phyloP scores from a whole-genome alignment of 2,329 filamentous ascomycete genomes.

The Penicillium sp. region DNA sequence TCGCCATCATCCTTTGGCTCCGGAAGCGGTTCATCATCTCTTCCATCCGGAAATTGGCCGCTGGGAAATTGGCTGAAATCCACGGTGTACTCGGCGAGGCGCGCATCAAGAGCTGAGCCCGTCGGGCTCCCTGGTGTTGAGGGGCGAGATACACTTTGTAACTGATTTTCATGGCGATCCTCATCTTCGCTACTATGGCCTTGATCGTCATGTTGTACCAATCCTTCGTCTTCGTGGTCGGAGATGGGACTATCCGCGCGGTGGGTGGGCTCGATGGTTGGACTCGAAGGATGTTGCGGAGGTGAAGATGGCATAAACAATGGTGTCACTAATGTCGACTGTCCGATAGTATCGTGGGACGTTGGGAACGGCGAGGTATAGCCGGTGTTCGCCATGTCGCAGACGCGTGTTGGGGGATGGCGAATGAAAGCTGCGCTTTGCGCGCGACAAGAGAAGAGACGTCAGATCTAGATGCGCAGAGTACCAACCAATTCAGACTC shows the following conservation, averaged over 20 bases:
- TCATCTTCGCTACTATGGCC: constrained; percentile 10
- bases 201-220: constrained; percentile 8
- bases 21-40: constrained; percentile 22
- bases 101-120: constrained; percentile 34
- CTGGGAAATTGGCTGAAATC: constrained; percentile 37
- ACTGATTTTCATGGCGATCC: constrained; percentile 8
- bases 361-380: constrained; percentile 36
- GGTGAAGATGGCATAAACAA: constrained; percentile 36
- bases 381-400: constrained; percentile 36
- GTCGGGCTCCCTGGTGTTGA: constrained; percentile 25
- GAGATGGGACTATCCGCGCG: constrained; percentile 22
- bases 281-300: constrained; percentile 18
- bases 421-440: constrained; percentile 1
- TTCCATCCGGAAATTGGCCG: constrained; percentile 19
- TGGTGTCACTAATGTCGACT: constrained; percentile 36
- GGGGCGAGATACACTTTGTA: constrained; percentile 10
- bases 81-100: constrained; percentile 38
- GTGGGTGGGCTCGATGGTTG: constrained; percentile 20
- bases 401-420: constrained; percentile 11
- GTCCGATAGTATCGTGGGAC: constrained; percentile 40
- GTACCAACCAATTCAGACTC: neutral
- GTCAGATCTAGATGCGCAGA: neutral
- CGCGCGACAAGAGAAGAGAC: constrained; percentile 1
- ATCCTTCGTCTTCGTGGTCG: constrained; percentile 14
- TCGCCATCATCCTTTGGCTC: constrained; percentile 24